These are phyloP conservation scores for Raffaelea ambrosiae DNA, from an alignment of 2,329 filamentous ascomycete species.

Conservation along the genomic window DNA sequence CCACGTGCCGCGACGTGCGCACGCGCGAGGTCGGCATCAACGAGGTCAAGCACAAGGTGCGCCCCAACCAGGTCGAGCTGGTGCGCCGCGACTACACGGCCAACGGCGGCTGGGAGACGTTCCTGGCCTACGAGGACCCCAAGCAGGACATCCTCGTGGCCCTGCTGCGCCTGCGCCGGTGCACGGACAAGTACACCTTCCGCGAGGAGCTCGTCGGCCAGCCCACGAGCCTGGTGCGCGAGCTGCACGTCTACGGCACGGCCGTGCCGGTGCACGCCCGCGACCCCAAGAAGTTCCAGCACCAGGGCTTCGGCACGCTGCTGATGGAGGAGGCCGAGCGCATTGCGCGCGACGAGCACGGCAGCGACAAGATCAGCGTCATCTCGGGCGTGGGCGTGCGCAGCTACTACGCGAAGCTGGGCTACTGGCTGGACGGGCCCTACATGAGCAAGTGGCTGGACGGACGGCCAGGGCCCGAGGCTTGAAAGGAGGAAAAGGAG, in stretches of 20 bases:
- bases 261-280: constrained; percentile 95
- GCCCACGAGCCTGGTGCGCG: constrained; percentile 83
- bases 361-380: constrained; percentile 88
- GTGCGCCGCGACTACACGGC: constrained; percentile 89
- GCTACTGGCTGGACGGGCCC: constrained; percentile 87
- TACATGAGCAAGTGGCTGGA: constrained; percentile 66
- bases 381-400: constrained; percentile 96
- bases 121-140: constrained; percentile 94
- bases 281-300: constrained; percentile 94
- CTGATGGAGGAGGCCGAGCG: constrained; percentile 97
- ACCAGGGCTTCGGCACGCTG: constrained; percentile 92
- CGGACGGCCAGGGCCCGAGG: constrained; percentile 27
- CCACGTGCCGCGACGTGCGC: constrained; percentile 89
- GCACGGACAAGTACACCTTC: constrained; percentile 85
- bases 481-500: too few relatives aligned
- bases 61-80: constrained; percentile 91
- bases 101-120: constrained; percentile 97
- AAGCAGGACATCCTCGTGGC: constrained; percentile 98
- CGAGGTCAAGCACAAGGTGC: constrained; percentile 97
- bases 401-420: constrained; percentile 88
- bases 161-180: constrained; percentile 80
- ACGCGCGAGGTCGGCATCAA: constrained; percentile 97
- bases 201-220: constrained; percentile 78
- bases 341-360: constrained; percentile 90
- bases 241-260: constrained; percentile 93